Conservation (phyloP, 352 stramenopile genomes). For the Pythium coloratum region DNA sequence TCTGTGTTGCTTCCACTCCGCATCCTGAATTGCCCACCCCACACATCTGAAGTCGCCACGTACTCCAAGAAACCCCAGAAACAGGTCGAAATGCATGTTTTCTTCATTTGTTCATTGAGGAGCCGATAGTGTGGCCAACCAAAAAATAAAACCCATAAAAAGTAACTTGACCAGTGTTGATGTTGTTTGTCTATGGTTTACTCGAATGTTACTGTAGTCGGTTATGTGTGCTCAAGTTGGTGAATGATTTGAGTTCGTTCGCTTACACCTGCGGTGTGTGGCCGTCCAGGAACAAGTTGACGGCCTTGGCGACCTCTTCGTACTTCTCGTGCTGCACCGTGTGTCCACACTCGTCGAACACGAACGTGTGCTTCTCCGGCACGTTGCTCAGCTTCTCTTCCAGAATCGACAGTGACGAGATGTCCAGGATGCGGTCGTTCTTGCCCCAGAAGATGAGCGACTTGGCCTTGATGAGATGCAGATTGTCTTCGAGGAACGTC, state of each 20-base stretch:
- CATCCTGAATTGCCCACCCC: neutral
- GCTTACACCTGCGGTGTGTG: slow-evolving; percentile 9
- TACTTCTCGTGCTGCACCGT: slow-evolving; percentile 69
- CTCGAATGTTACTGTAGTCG: neutral
- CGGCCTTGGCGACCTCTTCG: slow-evolving; percentile 50
- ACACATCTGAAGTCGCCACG: neutral
- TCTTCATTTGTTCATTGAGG: neutral
- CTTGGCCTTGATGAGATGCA: slow-evolving; percentile 53
- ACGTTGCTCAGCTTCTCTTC: slow-evolving; percentile 45
- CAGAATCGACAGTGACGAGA: slow-evolving; percentile 66
- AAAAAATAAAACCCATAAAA: neutral
- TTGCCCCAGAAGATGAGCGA: slow-evolving; percentile 76
- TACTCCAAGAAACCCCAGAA: neutral
- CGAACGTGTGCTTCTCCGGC: slow-evolving; percentile 37
- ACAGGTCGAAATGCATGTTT: neutral
- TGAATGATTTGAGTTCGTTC: neutral
- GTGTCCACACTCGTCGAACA: slow-evolving; percentile 69
- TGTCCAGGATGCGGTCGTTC: slow-evolving; percentile 65
- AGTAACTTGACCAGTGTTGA: neutral
- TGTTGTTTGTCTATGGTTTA: too few relatives aligned
- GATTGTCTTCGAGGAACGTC: slow-evolving; percentile 59
- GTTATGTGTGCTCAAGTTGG: too few relatives aligned
- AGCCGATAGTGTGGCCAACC: neutral
- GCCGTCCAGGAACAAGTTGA: slow-evolving; percentile 57
- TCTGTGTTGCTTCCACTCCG: neutral